A percentile compares a stretch with the other conserved stretches of the same genome.
Evolutionary conservation across 768 basidiomycete genomes (phyloP).

Genomic region (Auricularia sp.): DNA sequence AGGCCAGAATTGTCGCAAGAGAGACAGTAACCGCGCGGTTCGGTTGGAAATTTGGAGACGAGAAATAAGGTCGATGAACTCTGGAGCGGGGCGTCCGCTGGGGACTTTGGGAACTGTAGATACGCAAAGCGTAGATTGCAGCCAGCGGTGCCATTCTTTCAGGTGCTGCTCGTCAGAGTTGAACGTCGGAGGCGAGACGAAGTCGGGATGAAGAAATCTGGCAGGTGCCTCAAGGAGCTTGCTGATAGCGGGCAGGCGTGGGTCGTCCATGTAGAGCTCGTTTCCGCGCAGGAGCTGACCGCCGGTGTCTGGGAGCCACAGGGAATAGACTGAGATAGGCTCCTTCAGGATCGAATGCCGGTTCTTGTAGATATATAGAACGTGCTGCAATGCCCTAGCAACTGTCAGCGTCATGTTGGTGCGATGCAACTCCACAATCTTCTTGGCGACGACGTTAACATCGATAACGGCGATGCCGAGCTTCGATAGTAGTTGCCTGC

Average conservation of each 20-base stretch:
- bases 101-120: neutral
- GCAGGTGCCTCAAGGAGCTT: neutral
- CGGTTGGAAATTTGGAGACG: neutral
- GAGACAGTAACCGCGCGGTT: neutral
- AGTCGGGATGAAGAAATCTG: neutral
- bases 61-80: neutral
- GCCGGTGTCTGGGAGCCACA: neutral
- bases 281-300: neutral
- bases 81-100: neutral
- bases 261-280: neutral
- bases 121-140: neutral
- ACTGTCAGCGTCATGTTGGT: neutral
- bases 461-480: neutral
- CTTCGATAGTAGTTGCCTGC: neutral
- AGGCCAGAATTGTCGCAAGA: neutral
- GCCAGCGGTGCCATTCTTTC: neutral
- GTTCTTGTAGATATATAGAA: neutral
- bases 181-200: neutral
- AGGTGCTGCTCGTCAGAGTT: neutral
- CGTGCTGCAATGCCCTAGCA: neutral
- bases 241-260: neutral
- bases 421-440: neutral
- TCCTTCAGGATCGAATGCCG: neutral
- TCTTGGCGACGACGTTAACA: neutral
- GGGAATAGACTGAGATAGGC: neutral